These are phyloP conservation scores for Starmerella khaoyaiensis DNA, from an alignment of 805 yeast genomes.

Conservation along the genomic window DNA sequence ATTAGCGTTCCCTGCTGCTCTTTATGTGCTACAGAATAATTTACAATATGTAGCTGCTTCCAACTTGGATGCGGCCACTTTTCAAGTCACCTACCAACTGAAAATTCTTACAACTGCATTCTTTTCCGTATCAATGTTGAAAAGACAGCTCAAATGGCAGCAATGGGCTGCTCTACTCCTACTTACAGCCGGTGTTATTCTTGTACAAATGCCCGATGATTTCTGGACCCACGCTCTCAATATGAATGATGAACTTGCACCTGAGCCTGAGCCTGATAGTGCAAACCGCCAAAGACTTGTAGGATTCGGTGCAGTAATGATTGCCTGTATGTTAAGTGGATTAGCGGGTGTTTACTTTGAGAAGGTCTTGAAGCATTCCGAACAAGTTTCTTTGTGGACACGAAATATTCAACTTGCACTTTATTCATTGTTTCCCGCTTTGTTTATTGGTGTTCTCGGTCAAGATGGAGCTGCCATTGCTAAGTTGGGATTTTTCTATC, in stretches of 20 bases:
- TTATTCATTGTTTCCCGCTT: conserved; percentile 32
- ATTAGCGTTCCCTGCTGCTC: conserved; percentile 31
- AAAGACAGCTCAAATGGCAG: conserved; percentile 24
- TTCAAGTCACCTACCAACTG: conserved; percentile 35
- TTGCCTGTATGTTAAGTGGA: conserved; percentile 31
- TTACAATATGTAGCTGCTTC: conserved; percentile 34
- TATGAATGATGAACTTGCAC: conserved; percentile 11
- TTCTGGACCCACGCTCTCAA: conserved; percentile 14
- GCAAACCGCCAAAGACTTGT: conserved; percentile 9
- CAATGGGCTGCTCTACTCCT: conserved; percentile 31
- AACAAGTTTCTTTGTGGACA: conserved; percentile 30
- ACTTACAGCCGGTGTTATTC: conserved; percentile 31
- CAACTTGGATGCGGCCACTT: conserved; percentile 33
- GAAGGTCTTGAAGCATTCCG: conserved; percentile 31
- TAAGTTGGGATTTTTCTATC: conserved; percentile 31
- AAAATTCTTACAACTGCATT: conserved; percentile 34
- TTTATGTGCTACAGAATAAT: conserved; percentile 32
- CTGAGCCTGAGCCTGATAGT: conserved; percentile 16
- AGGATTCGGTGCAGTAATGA: conserved; percentile 29
- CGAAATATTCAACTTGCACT: conserved; percentile 32
- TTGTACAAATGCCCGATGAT: conserved; percentile 30
- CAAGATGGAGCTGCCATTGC: conserved; percentile 28
- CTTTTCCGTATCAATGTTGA: conserved; percentile 31
- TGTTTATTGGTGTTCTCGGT: conserved; percentile 28
- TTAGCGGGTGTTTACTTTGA: conserved; percentile 36